phyloP scores from a whole-genome alignment of 257 asterid genomes.

The Coffea eugenioides region DNA sequence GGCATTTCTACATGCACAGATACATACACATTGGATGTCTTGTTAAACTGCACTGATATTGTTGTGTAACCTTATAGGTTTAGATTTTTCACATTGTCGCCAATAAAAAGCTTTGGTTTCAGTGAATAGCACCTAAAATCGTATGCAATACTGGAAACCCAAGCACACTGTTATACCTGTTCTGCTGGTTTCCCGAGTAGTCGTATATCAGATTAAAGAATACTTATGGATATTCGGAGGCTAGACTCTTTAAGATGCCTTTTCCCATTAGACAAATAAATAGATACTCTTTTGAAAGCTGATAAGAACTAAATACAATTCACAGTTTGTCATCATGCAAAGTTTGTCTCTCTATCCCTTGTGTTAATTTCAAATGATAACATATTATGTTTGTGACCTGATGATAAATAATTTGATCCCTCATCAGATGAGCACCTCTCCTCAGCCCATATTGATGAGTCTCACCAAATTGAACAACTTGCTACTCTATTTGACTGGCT shows the following conservation, averaged over 20 bases:
- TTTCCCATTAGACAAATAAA: background rate
- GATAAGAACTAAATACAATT: background rate
- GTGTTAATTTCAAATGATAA: background rate
- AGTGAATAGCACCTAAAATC: background rate
- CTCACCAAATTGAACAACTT: slow-evolving; percentile 38
- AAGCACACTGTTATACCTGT: background rate
- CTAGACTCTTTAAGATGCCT: background rate
- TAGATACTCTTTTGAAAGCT: background rate
- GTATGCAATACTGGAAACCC: background rate
- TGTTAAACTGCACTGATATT: background rate
- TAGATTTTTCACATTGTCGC: background rate
- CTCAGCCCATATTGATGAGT: slow-evolving; percentile 21
- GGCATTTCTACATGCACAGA: background rate
- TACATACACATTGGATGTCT: no score
- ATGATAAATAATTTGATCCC: slow-evolving; percentile 15
- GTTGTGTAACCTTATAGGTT: background rate
- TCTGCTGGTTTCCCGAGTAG: background rate
- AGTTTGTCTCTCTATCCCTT: background rate
- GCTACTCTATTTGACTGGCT: slow-evolving; percentile 55
- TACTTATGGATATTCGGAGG: background rate
- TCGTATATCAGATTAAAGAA: background rate
- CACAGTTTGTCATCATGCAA: background rate
- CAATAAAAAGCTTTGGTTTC: background rate
- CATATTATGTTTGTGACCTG: background rate
- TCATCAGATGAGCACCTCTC: slow-evolving; percentile 43